These are phyloP conservation scores for Globisporangium heterothallicum DNA, from an alignment of 352 stramenopile genomes.

Conservation along the genomic window DNA sequence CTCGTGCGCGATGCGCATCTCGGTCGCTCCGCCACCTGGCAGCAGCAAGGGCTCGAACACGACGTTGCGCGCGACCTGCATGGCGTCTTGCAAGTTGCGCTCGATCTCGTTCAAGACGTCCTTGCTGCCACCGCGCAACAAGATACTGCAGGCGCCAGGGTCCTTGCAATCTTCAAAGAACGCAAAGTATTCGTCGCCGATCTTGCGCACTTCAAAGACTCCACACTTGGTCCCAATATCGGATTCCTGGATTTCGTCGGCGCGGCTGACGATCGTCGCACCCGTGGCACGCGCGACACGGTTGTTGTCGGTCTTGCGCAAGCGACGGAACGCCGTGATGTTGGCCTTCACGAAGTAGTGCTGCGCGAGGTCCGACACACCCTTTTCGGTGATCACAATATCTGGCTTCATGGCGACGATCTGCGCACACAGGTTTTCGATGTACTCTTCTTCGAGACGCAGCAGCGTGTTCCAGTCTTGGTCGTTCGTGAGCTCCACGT, in stretches of 20 bases:
- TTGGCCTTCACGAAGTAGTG: slow-evolving; percentile 99
- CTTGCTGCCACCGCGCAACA: slow-evolving; percentile 98
- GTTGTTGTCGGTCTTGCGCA: slow-evolving; percentile 99
- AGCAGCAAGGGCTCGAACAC: slow-evolving; percentile 98
- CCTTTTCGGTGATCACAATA: slow-evolving; percentile 99
- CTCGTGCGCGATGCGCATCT: slow-evolving; percentile 97
- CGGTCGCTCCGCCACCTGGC: slow-evolving; percentile 93
- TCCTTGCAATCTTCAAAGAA: slow-evolving; percentile 99
- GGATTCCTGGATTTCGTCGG: slow-evolving; percentile 98
- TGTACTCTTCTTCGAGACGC: slow-evolving; percentile 99
- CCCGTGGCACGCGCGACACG: slow-evolving; percentile 94
- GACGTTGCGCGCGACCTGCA: slow-evolving; percentile 99
- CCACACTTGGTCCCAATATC: slow-evolving; percentile 98
- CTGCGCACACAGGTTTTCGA: slow-evolving; percentile 98
- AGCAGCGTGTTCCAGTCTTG: slow-evolving; percentile 98
- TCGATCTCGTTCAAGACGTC: slow-evolving; percentile 99
- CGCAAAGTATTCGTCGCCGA: slow-evolving; percentile 96
- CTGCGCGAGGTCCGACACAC: slow-evolving; percentile 98
- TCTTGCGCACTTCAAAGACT: slow-evolving; percentile 96
- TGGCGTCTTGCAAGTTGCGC: slow-evolving; percentile 98
- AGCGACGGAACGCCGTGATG: slow-evolving; percentile 97
- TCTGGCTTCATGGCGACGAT: slow-evolving; percentile 99
- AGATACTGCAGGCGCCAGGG: slow-evolving; percentile 97
- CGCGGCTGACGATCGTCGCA: slow-evolving; percentile 97
- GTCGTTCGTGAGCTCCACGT: slow-evolving; percentile 98